Conservation (phyloP, 1,284 basidiomycete genomes). For the Cryptococcus deneoformans region DNA sequence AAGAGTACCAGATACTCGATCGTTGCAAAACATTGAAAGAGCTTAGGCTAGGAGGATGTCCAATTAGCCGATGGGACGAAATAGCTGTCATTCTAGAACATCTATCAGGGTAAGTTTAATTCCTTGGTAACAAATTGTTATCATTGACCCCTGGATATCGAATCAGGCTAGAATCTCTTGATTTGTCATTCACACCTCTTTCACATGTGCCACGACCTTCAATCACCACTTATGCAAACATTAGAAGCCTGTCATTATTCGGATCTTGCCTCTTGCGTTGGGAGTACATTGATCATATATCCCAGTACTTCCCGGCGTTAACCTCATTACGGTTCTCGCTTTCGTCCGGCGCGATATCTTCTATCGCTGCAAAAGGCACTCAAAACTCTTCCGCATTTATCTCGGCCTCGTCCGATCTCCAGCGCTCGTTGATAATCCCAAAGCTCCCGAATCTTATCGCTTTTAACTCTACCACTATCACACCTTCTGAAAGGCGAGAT, state of each 20-base stretch:
- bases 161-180: conserved; percentile 57
- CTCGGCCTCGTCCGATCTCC: conserved; percentile 2
- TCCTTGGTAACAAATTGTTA: not conserved
- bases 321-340: conserved; percentile 10
- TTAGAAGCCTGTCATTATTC: conserved; percentile 52
- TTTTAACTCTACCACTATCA: conserved; percentile 69
- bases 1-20: not conserved
- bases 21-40: conserved; percentile 1
- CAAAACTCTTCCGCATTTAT: not conserved
- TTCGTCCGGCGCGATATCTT: not conserved
- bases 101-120: conserved; percentile 56
- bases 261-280: conserved; percentile 63
- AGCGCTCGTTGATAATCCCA: conserved; percentile 65
- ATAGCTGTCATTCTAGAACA: conserved; percentile 54
- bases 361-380: no score
- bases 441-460: conserved; percentile 61
- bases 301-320: conserved; percentile 19
- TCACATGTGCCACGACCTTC: conserved; percentile 53
- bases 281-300: conserved; percentile 68
- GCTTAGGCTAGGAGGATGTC: conserved; percentile 63
- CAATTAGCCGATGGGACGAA: conserved; percentile 60
- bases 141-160: not conserved
- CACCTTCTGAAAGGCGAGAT: conserved; percentile 71
- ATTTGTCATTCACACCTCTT: conserved; percentile 67
- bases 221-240: conserved; percentile 40